Conservation (phyloP, 2,329 filamentous ascomycete genomes). For the Microsporum audouinii region DNA sequence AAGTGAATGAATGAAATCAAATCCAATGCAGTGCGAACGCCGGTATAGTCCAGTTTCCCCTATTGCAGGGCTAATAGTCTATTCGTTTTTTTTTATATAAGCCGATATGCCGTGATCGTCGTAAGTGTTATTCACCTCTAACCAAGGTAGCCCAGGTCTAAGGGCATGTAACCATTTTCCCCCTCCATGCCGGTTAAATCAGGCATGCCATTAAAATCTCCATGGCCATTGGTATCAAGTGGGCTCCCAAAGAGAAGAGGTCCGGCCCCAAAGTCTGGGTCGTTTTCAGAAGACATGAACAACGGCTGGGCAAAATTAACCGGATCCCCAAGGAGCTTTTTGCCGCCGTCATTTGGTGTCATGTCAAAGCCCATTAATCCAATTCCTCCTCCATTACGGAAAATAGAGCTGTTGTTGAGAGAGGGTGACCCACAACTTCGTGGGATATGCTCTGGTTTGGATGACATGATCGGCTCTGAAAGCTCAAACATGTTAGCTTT, state of each 20-base stretch:
- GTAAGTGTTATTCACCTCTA: background rate
- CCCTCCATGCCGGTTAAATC: slow-evolving; percentile 1
- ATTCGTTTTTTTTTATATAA: background rate
- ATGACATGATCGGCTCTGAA: slow-evolving; percentile 3
- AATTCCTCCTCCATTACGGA: background rate
- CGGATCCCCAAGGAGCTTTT: slow-evolving; percentile 4
- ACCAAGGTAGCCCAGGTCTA: slow-evolving; percentile 3
- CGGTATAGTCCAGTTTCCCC: background rate
- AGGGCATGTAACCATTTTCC: slow-evolving; percentile 1
- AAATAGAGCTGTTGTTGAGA: background rate
- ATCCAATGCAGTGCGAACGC: background rate
- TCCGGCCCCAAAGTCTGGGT: slow-evolving; percentile 5
- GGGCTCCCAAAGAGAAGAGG: slow-evolving; percentile 5
- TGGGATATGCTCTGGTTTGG: slow-evolving; percentile 1
- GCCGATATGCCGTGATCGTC: background rate
- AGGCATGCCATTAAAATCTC: slow-evolving; percentile 4
- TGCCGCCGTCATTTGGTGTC: background rate
- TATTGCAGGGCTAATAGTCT: background rate
- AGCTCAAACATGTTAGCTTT: slow-evolving; percentile 3
- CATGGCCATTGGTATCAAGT: background rate
- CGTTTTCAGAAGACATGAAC: slow-evolving; percentile 5
- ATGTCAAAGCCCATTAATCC: background rate
- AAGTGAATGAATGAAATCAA: background rate
- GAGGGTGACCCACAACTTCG: slow-evolving; percentile 1
- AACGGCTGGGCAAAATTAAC: slow-evolving; percentile 6